Evolutionary conservation across 176 grass and related monocot species (phyloP), one percentile per base, ranked within the genome.

Genomic region (Oryza rufipogon): DNA sequence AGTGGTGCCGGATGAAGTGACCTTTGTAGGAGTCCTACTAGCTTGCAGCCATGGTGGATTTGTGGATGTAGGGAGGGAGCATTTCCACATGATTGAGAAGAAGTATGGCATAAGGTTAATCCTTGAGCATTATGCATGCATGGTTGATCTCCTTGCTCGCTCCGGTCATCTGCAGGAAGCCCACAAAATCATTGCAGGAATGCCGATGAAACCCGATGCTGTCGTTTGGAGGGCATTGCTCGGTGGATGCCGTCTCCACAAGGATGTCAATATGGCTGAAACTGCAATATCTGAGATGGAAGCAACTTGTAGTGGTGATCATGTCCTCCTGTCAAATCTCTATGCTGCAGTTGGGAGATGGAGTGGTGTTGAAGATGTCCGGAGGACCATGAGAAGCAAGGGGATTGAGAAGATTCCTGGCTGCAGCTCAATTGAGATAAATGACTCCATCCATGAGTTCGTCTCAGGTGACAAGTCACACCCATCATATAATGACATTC

Each of bases 401-500:
- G 69, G 69, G 20, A 71, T 71, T 13, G 69, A 71, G 39, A 71
- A 71, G 39, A 22, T 71, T 23, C 69, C 69, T 71, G 69, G 69
- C 0, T 71, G 69, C 69, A 71, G 69, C 69, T 71, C 69, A 20
- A 45, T 71, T 22, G 69, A 71, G 69, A 71, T 71, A n/a, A 38
- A 71, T 45, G 69, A 38, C 41, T 71, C 69, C 69, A 71, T 71
- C 39, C 39, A 71, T 45, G 69, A 71, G 69, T 71, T 71, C 34
- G 45, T 71, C 11, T 71, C 69, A 42, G 69, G 69, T 71, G 69
- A 71, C 69, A 71, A 71, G 39, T 71, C 69, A 45, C 69, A 71
- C 9, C 69, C 71, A 74, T 48, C 45, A 74, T 74, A 49, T 74
- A 42, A 17, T 74, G 44, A 49, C n/a, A 74, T 46, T 30, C 44